Conservation (phyloP, 2,329 filamentous ascomycete genomes). For the Ophiocordyceps camponoti-rufipedis region DNA sequence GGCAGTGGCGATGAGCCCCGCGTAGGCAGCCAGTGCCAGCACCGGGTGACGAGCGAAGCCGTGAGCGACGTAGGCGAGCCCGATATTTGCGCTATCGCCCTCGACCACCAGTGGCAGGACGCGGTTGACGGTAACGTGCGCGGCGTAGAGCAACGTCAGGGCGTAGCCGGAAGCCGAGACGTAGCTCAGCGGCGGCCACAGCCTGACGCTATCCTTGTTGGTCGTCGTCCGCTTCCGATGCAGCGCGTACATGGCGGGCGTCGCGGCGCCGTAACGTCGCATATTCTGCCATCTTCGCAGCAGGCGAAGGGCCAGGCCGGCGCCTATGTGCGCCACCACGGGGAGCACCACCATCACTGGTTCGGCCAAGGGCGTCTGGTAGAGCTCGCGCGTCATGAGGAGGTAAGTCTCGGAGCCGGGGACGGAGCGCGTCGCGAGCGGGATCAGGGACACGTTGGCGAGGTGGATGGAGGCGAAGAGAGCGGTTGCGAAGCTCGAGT, state of each 20-base stretch:
- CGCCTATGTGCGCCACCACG: slow-evolving; percentile 54
- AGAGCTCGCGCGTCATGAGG: slow-evolving; percentile 78
- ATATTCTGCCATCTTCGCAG: slow-evolving; percentile 56
- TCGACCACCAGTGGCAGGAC: slow-evolving; percentile 57
- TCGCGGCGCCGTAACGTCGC: slow-evolving; percentile 55
- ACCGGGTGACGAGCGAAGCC: slow-evolving; percentile 57
- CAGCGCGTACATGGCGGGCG: slow-evolving; percentile 28
- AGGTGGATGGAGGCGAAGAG: slow-evolving; percentile 63
- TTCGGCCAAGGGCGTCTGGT: slow-evolving; percentile 69
- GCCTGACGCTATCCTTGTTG: slow-evolving; percentile 10
- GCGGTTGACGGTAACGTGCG: slow-evolving; percentile 62
- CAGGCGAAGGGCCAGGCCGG: slow-evolving; percentile 60
- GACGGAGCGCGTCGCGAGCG: slow-evolving; percentile 54
- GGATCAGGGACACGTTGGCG: slow-evolving; percentile 66
- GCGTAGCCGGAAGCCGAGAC: slow-evolving; percentile 58
- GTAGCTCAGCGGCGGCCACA: slow-evolving; percentile 54
- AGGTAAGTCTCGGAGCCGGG: slow-evolving; percentile 67
- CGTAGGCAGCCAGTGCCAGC: slow-evolving; percentile 51
- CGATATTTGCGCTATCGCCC: slow-evolving; percentile 73
- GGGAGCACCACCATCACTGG: slow-evolving; percentile 64
- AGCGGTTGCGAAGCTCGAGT: slow-evolving; percentile 72
- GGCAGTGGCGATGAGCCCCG: slow-evolving; percentile 45
- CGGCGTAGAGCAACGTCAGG: slow-evolving; percentile 44
- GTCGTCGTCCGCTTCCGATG: slow-evolving; percentile 7
- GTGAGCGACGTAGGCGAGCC: slow-evolving; percentile 68